A percentile compares a stretch with the other conserved stretches of the same genome.
Evolutionary conservation across 108 stramenopile species (phyloP).

Genomic region (Skeletonema marinoi): DNA sequence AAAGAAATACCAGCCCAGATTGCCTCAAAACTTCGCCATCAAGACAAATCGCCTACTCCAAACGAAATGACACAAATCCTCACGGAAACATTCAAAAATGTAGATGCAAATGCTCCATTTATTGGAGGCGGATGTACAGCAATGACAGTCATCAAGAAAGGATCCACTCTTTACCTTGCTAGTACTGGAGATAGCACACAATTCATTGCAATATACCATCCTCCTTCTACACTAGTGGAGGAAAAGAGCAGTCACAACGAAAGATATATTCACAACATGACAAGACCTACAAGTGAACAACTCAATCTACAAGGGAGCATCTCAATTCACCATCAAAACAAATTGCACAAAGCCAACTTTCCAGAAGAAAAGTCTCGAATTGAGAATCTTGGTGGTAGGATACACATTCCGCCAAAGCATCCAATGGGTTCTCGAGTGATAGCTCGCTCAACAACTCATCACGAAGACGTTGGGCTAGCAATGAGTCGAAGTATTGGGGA

Average conservation of each 20-base stretch:
- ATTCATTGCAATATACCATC: constrained; percentile 49
- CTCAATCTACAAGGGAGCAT: constrained; percentile 37
- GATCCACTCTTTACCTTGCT: constrained; percentile 63
- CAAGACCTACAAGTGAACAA: constrained; percentile 3
- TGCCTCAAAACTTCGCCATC: constrained; percentile 36
- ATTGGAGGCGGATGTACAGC: constrained; percentile 71
- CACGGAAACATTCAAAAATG: constrained; percentile 58
- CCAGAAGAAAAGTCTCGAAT: constrained; percentile 69
- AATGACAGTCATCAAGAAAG: constrained; percentile 51
- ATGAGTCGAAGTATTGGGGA: constrained; percentile 82
- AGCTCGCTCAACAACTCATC: constrained; percentile 30
- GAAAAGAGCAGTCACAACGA: constrained; percentile 1
- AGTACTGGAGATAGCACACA: constrained; percentile 73
- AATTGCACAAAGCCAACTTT: constrained; percentile 61
- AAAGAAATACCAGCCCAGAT: constrained; percentile 51
- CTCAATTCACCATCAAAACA: constrained; percentile 41
- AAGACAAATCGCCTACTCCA: neutral
- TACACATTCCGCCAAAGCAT: constrained; percentile 53
- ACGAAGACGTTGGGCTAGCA: constrained; percentile 66
- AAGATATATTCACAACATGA: constrained; percentile 3
- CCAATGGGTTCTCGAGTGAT: constrained; percentile 57
- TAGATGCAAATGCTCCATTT: constrained; percentile 49
- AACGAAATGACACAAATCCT: constrained; percentile 29
- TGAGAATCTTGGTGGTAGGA: constrained; percentile 58
- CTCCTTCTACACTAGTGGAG: constrained; percentile 12